Base-by-base conservation (phyloP, 2,329 filamentous ascomycete genomes). In the Ascochyta koolunga region DNA sequence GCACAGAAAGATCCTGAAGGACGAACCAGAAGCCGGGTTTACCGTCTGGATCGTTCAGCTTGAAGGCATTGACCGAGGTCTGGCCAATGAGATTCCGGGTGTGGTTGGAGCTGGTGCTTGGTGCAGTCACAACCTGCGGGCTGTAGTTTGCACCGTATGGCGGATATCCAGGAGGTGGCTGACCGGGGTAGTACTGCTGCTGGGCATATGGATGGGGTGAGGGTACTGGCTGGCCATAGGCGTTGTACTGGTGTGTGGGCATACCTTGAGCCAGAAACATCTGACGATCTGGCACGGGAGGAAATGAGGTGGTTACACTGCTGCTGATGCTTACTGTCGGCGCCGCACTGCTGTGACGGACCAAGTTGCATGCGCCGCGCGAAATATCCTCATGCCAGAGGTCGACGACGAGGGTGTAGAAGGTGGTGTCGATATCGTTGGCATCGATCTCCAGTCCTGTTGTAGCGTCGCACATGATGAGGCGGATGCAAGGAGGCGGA, bases 21-120 rank as follows among this genome's bases (percentile, higher is more conserved):
- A 99, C 90, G 68, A 99, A 99, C 93, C 93, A 99, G 60, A 96
- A 92, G 2, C 93, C 93, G 44, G 90, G 86, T 72, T 91, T 90
- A 61, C 91, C 88, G 15, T 89, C 80, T 0, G 87, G 85, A 63
- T 98, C 93, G 2, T 85, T 87, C 47, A 98, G 82, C 27, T 89
- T 86, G 70, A 93, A 93, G 1, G 93, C 93, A 68, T 93, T 96
- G 27, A 93, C 92, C 5, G 91, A 88, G 45, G 96, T 80, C 72
- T 90, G 96, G 2, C 95, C 95, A 60, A 99, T 98, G 9, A 99
- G 83, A 69, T 98, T 99, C 46, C 93, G 82, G 0, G 93, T 97
- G 71, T 93, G 96, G 32, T 87, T 86, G 1, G 88, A 86, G 56
- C 73, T 82, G 54, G 76, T 76, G 53, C 72, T 73, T 9, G 71